Percentiles rank a stretch among this genome's conserved stretches.
Evolutionary conservation across 2,329 filamentous ascomycete species (phyloP).

Genomic region (Whalleya microplaca): DNA sequence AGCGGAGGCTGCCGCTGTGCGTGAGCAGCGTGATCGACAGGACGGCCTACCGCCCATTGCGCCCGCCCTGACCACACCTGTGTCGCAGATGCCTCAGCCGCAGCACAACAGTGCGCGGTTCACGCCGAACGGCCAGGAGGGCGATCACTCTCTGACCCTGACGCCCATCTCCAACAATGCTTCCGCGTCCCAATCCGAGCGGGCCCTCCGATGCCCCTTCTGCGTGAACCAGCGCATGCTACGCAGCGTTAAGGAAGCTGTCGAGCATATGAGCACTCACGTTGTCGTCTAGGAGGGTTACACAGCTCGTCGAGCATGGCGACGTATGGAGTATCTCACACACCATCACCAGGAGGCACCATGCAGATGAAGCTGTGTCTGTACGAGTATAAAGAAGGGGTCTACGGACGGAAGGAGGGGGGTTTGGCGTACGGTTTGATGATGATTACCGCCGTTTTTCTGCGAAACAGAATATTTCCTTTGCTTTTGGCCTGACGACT

Average conservation of each 20-base stretch:
- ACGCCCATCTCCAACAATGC: slow-evolving; percentile 58
- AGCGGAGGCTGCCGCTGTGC: slow-evolving; percentile 57
- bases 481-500: neutral
- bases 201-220: slow-evolving; percentile 61
- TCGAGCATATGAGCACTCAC: slow-evolving; percentile 65
- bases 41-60: slow-evolving; percentile 44
- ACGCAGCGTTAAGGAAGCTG: slow-evolving; percentile 62
- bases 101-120: slow-evolving; percentile 26
- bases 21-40: slow-evolving; percentile 55
- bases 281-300: slow-evolving; percentile 54
- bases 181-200: slow-evolving; percentile 50
- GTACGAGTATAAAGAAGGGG: neutral
- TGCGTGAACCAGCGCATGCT: slow-evolving; percentile 66
- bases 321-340: no score
- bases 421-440: neutral
- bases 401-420: neutral
- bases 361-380: neutral
- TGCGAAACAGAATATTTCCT: neutral
- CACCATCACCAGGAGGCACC: no score
- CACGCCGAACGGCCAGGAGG: slow-evolving; percentile 37
- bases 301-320: no score
- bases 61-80: slow-evolving; percentile 31
- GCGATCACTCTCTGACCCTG: slow-evolving; percentile 49
- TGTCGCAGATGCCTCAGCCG: slow-evolving; percentile 12
- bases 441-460: neutral